Evolutionary conservation across 176 grass and related monocot species (phyloP).

Genomic region (Musa schizocarpa): DNA sequence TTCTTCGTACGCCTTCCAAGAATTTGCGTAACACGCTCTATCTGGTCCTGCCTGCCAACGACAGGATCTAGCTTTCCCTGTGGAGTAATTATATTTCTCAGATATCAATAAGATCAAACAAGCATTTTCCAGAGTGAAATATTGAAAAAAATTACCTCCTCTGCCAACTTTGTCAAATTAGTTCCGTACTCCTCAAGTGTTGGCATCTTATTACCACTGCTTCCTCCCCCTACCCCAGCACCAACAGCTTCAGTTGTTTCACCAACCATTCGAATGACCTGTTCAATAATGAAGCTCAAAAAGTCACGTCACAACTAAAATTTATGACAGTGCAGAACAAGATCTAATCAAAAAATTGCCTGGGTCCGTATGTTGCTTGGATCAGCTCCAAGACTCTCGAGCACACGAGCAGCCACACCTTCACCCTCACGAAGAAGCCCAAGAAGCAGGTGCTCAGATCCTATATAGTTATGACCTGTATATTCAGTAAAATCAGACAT

Average conservation of each 20-base stretch:
- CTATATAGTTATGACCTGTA: conserved; percentile 94
- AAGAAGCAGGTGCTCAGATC: conserved; percentile 88
- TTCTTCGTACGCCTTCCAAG: conserved; percentile 92
- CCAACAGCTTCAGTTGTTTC: conserved; percentile 91
- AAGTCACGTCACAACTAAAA: not conserved
- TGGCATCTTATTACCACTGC: conserved; percentile 90
- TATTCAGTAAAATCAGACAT: conserved; percentile 14
- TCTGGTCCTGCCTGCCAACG: conserved; percentile 76
- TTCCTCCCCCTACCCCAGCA: conserved; percentile 87
- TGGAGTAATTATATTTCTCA: not conserved
- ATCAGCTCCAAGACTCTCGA: conserved; percentile 93
- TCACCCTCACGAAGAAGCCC: conserved; percentile 90
- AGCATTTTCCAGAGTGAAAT: not conserved
- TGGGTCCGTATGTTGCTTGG: conserved; percentile 88
- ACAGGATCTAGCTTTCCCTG: conserved; percentile 95
- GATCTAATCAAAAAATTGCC: conserved; percentile 26
- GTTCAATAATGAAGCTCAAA: conserved; percentile 7
- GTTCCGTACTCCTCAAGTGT: conserved; percentile 99
- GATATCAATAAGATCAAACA: not conserved
- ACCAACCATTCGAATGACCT: conserved; percentile 99
- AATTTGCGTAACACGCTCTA: conserved; percentile 97
- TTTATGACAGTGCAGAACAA: not conserved
- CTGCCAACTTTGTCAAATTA: conserved; percentile 94
- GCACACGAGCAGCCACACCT: conserved; percentile 79
- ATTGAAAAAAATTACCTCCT: conserved; percentile 51